phyloP scores from a whole-genome alignment of 1,139 yeast genomes.

The Wickerhamomyces sp. region DNA sequence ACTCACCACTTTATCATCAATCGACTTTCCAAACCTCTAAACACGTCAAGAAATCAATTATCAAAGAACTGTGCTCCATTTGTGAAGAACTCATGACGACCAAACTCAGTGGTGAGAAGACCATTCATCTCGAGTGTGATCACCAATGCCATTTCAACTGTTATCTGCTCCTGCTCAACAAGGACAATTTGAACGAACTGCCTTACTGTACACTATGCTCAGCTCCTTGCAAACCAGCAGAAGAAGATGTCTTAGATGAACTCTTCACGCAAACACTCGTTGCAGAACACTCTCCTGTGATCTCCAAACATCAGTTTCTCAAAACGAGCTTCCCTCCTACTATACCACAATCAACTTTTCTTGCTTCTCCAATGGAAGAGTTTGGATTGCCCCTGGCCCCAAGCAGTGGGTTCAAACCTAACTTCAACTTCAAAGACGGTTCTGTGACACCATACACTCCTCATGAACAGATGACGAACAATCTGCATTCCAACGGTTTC shows the following conservation, averaged over 20 bases:
- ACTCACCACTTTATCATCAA: slow-evolving; percentile 6
- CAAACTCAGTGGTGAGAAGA: slow-evolving; percentile 29
- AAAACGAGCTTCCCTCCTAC: background rate
- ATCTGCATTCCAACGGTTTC: slow-evolving; percentile 14
- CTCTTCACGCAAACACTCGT: slow-evolving; percentile 14
- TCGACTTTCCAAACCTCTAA: slow-evolving; percentile 6
- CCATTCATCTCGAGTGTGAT: slow-evolving; percentile 28
- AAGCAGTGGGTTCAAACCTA: slow-evolving; percentile 5
- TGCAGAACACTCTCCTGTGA: slow-evolving; percentile 4
- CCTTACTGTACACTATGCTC: slow-evolving; percentile 26
- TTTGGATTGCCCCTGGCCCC: slow-evolving; percentile 2
- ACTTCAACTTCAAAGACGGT: slow-evolving; percentile 1
- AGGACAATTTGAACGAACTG: slow-evolving; percentile 7
- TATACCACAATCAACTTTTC: background rate
- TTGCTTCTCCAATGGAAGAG: slow-evolving; percentile 4
- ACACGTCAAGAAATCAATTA: slow-evolving; percentile 17
- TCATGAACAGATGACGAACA: slow-evolving; percentile 13
- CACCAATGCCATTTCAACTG: slow-evolving; percentile 26
- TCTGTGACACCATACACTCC: slow-evolving; percentile 18
- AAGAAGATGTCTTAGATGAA: slow-evolving; percentile 23
- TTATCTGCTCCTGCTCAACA: slow-evolving; percentile 13
- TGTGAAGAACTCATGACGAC: slow-evolving; percentile 31
- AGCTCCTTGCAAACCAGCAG: slow-evolving; percentile 18
- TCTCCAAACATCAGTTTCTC: background rate
- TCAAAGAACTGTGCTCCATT: slow-evolving; percentile 27